A percentile compares a stretch with the other conserved stretches of the same genome.
phyloP scores from a whole-genome alignment of 2,329 filamentous ascomycete genomes.

The Colletotrichum somersetense region DNA sequence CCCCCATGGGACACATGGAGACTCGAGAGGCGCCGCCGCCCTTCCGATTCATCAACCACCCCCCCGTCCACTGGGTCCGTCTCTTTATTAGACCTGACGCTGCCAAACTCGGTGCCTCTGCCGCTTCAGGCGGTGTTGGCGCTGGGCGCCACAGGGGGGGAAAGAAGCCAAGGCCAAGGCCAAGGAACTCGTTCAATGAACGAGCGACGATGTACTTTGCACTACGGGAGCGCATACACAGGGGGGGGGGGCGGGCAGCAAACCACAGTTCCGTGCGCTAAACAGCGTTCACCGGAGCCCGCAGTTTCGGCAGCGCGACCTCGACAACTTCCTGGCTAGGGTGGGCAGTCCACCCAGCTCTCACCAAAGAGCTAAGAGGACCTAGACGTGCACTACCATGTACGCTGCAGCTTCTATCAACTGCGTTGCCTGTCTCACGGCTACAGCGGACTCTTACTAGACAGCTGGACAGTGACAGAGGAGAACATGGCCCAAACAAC shows the following conservation, averaged over 20 bases:
- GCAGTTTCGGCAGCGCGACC: slow-evolving; percentile 30
- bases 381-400: neutral
- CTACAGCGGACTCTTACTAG: neutral
- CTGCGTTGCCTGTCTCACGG: neutral
- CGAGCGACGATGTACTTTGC: neutral
- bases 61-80: slow-evolving; percentile 17
- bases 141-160: slow-evolving; percentile 27
- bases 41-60: neutral
- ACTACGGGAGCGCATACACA: too few species aligned
- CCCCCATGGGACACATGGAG: neutral
- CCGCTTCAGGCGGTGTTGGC: slow-evolving; percentile 30
- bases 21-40: too few species aligned
- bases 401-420: neutral
- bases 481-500: neutral
- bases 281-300: slow-evolving; percentile 26
- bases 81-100: slow-evolving; percentile 11
- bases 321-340: slow-evolving; percentile 21
- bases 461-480: neutral
- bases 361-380: neutral
- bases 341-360: neutral
- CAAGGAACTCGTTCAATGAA: neutral
- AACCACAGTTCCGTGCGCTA: slow-evolving; percentile 31
- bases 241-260: slow-evolving; percentile 1
- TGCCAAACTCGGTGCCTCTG: slow-evolving; percentile 20
- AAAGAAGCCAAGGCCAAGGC: neutral